Conservation (phyloP, 1,284 basidiomycete species). For the Heterobasidion irregulare region DNA sequence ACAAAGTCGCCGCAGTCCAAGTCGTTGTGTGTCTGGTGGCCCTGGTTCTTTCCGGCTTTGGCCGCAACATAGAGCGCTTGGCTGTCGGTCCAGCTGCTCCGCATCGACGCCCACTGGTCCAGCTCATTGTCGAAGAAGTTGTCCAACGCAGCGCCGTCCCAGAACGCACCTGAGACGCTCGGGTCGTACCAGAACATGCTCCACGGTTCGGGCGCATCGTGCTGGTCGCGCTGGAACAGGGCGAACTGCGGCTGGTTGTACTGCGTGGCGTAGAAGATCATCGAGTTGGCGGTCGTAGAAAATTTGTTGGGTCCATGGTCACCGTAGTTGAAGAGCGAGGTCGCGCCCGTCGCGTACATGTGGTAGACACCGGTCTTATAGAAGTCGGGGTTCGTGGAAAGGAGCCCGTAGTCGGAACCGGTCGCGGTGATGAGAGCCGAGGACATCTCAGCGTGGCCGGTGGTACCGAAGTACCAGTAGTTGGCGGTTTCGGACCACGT, state of each 20-base stretch:
- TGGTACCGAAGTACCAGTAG: conserved; percentile 96
- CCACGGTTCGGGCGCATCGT: conserved; percentile 84
- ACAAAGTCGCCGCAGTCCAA: conserved; percentile 94
- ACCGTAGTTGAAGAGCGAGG: conserved; percentile 86
- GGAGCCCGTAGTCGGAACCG: conserved; percentile 74
- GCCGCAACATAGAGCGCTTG: conserved; percentile 81
- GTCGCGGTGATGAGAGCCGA: conserved; percentile 81
- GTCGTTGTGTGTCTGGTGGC: conserved; percentile 91
- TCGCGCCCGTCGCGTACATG: conserved; percentile 83
- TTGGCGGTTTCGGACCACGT: conserved; percentile 95
- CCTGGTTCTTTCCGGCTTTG: conserved; percentile 74
- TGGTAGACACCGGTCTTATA: conserved; percentile 80
- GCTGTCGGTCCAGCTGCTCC: conserved; percentile 88
- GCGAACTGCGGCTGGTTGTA: conserved; percentile 69
- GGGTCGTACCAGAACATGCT: conserved; percentile 98
- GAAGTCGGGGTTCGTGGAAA: conserved; percentile 64
- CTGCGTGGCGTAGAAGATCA: conserved; percentile 65
- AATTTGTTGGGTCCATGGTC: conserved; percentile 97
- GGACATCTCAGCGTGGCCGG: conserved; percentile 87
- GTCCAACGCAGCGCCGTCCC: conserved; percentile 82
- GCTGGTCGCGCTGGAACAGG: conserved; percentile 90
- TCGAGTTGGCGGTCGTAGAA: conserved; percentile 70
- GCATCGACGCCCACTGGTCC: conserved; percentile 87
- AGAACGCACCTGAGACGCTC: conserved; percentile 78
- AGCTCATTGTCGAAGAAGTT: conserved; percentile 64